Percentiles rank a stretch among this genome's conserved stretches.
Conservation (phyloP, 2,329 filamentous ascomycete species). For the Penicillium janthinellum region DNA sequence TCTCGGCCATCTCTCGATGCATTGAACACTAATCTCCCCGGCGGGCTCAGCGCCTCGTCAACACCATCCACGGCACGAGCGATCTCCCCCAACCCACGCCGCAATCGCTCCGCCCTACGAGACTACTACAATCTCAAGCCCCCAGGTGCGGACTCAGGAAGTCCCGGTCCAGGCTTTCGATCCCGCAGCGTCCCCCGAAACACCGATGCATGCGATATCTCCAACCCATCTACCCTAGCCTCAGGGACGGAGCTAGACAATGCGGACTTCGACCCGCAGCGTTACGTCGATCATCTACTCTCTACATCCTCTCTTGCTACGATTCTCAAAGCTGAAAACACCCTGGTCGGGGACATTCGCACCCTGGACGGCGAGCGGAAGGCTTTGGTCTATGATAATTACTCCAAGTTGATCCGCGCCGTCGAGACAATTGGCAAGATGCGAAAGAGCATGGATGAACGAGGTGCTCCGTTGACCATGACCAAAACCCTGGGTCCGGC, state of each 20-base stretch:
- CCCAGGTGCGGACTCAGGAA: conserved; percentile 36
- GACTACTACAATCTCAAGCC: conserved; percentile 89
- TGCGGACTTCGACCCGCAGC: conserved; percentile 70
- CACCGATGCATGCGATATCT: conserved; percentile 47
- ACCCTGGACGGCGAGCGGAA: conserved; percentile 95
- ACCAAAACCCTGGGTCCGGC: conserved; percentile 48
- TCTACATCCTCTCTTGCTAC: conserved; percentile 46
- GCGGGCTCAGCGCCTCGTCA: conserved; percentile 47
- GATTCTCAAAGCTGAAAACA: conserved; percentile 49
- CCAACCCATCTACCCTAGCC: conserved; percentile 31
- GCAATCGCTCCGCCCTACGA: conserved; percentile 83
- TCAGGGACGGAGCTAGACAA: conserved; percentile 68
- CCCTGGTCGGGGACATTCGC: conserved; percentile 68
- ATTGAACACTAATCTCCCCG: conserved; percentile 58
- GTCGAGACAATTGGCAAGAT: conserved; percentile 89
- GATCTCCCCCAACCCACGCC: conserved; percentile 47
- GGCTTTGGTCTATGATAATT: conserved; percentile 96
- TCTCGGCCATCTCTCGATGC: conserved; percentile 73
- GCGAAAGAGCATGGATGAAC: conserved; percentile 51
- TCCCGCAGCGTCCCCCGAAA: conserved; percentile 44
- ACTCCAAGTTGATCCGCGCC: conserved; percentile 92
- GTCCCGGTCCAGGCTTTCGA: conserved; percentile 33
- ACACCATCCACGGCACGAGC: conserved; percentile 46
- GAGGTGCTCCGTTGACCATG: conserved; percentile 48
- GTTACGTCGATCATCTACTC: conserved; percentile 50